phyloP scores from a whole-genome alignment of 148 eudicot genomes.

The Suaeda aralocaspica region DNA sequence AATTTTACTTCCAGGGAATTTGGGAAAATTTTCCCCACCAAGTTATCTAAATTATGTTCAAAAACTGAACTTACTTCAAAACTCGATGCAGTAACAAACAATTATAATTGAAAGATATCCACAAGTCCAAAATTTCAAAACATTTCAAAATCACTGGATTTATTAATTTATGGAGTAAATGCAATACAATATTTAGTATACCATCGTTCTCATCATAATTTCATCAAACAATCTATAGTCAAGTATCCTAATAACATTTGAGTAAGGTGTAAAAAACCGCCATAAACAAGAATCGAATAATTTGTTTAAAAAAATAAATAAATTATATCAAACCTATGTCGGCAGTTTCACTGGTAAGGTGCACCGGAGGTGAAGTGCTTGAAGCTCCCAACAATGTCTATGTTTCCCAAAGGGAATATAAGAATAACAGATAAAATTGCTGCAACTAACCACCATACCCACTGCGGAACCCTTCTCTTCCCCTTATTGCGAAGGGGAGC shows the following conservation, averaged over 20 bases:
- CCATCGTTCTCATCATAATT: conserved; percentile 9
- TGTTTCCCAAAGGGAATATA: conserved; percentile 54
- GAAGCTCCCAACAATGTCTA: conserved; percentile 32
- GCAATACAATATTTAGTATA: conserved; percentile 27
- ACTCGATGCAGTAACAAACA: neutral
- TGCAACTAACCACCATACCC: conserved; percentile 47
- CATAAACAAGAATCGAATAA: conserved; percentile 15
- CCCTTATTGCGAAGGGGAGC: conserved; percentile 77
- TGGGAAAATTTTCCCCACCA: too few species aligned
- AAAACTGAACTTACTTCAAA: neutral
- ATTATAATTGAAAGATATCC: neutral
- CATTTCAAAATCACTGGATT: conserved; percentile 20
- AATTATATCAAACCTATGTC: conserved; percentile 16
- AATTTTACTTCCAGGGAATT: too few species aligned
- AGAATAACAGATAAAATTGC: conserved; percentile 32
- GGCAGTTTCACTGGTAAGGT: conserved; percentile 6
- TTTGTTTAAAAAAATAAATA: neutral
- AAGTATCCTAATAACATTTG: conserved; percentile 22
- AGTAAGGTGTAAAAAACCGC: conserved; percentile 10
- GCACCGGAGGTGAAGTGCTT: conserved; percentile 16
- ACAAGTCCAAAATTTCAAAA: neutral
- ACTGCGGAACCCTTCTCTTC: conserved; percentile 55
- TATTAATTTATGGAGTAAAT: conserved; percentile 27
- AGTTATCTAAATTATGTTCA: too few species aligned
- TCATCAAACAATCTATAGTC: conserved; percentile 22